Conservation (phyloP, 345 rosid genomes). For the Gossypium australe region DNA sequence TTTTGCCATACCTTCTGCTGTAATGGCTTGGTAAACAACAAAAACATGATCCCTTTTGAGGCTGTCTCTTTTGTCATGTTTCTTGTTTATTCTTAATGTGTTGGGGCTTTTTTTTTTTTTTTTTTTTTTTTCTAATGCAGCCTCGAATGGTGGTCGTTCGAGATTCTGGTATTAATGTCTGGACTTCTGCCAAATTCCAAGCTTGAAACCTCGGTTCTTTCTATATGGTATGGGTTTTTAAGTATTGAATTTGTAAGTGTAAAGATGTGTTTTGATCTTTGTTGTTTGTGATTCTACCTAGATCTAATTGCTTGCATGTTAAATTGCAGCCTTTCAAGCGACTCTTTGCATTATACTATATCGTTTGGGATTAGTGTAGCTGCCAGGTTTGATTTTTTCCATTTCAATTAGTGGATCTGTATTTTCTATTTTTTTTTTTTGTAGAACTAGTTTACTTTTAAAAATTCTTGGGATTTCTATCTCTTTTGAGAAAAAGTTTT, state of each 20-base stretch:
- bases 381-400: slow-evolving; percentile 18
- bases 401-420: background rate
- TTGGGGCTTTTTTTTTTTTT: background rate
- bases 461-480: too few relatives aligned
- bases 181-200: slow-evolving; percentile 48
- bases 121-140: slow-evolving; percentile 20
- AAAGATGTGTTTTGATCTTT: background rate
- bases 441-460: too few relatives aligned
- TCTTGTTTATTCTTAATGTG: background rate
- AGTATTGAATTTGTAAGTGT: background rate
- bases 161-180: slow-evolving; percentile 41
- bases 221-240: slow-evolving; percentile 36
- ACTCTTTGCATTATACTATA: slow-evolving; percentile 27
- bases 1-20: slow-evolving; percentile 35
- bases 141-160: slow-evolving; percentile 59
- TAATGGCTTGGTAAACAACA: slow-evolving; percentile 47
- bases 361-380: slow-evolving; percentile 32
- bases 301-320: background rate
- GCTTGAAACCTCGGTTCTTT: slow-evolving; percentile 50
- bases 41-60: background rate
- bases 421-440: too few relatives aligned
- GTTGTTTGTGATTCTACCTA: background rate
- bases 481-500: too few relatives aligned
- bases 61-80: background rate
- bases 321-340: slow-evolving; percentile 26